phyloP scores from a whole-genome alignment of 1,284 basidiomycete genomes.

The Volvariella surrecta region DNA sequence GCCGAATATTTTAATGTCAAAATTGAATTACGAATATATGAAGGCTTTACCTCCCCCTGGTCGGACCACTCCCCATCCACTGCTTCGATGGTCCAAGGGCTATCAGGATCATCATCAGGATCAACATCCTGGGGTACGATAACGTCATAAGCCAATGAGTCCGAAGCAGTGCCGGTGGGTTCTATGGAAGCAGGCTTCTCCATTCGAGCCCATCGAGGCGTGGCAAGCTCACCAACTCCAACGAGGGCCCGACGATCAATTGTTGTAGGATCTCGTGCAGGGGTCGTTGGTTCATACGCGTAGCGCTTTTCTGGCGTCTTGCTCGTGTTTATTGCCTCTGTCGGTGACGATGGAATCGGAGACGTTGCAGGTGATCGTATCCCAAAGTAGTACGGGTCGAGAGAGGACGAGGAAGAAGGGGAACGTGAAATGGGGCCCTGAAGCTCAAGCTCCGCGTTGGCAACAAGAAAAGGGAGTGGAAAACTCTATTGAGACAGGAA shows the following conservation, averaged over 20 bases:
- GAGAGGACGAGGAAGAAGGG: conserved; percentile 56
- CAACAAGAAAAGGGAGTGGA: conserved; percentile 16
- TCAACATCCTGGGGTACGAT: conserved; percentile 29
- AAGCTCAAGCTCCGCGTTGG: conserved; percentile 25
- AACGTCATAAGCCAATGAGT: conserved; percentile 36
- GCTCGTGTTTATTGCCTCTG: conserved; percentile 23
- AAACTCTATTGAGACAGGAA: too few relatives aligned
- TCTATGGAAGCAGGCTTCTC: conserved; percentile 28
- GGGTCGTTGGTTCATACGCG: conserved; percentile 51
- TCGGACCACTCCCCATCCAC: conserved; percentile 71
- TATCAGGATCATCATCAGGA: conserved; percentile 46
- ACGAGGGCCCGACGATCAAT: conserved; percentile 87
- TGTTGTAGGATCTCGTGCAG: conserved; percentile 68
- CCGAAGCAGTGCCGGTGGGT: conserved; percentile 13
- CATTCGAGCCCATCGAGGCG: conserved; percentile 79
- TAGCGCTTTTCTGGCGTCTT: conserved; percentile 30
- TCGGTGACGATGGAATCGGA: conserved; percentile 42
- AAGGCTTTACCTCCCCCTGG: conserved; percentile 46
- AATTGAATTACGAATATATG: conserved; percentile 8
- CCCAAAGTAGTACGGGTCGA: conserved; percentile 81
- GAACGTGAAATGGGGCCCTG: conserved; percentile 43
- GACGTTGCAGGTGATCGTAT: conserved; percentile 55
- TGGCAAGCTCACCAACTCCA: conserved; percentile 94
- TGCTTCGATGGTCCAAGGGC: conserved; percentile 83
- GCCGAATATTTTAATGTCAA: conserved; percentile 6